Percentiles rank a stretch among this genome's conserved stretches.
Evolutionary conservation across 441 rosid genomes (phyloP).

Genomic region (Eruca vesicaria): DNA sequence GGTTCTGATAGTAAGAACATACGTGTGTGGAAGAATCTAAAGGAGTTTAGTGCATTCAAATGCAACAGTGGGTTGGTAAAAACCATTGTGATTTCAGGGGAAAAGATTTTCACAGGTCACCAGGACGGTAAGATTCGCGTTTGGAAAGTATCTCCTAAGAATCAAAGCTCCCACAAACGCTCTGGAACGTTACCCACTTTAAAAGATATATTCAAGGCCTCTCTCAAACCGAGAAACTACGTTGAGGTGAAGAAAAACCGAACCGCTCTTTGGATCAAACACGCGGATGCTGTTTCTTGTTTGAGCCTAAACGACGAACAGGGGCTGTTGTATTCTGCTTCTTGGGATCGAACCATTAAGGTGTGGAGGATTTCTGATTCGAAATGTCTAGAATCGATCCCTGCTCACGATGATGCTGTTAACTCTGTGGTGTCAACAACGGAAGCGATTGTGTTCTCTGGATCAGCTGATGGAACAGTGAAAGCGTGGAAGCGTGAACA

Average conservation of each 20-base stretch:
- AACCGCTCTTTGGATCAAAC: constrained; percentile 81
- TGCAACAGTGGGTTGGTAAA: constrained; percentile 90
- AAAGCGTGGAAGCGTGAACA: constrained; percentile 77
- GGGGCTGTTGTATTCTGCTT: constrained; percentile 76
- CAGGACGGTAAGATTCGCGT: constrained; percentile 92
- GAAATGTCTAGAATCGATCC: constrained; percentile 72
- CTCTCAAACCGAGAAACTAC: constrained; percentile 80
- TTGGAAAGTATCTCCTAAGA: constrained; percentile 71
- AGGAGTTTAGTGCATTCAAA: constrained; percentile 78
- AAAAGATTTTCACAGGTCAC: constrained; percentile 83
- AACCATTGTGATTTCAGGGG: constrained; percentile 69
- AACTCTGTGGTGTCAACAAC: constrained; percentile 61
- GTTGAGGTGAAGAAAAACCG: constrained; percentile 69
- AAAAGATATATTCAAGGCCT: constrained; percentile 80
- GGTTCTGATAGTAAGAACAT: constrained; percentile 94
- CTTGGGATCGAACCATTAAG: constrained; percentile 89
- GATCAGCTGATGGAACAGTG: constrained; percentile 90
- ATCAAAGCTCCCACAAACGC: constrained; percentile 58
- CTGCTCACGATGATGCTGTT: constrained; percentile 84
- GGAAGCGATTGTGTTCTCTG: constrained; percentile 61
- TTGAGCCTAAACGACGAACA: constrained; percentile 63
- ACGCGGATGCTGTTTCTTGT: constrained; percentile 85
- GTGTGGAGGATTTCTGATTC: constrained; percentile 89
- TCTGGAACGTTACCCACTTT: constrained; percentile 80
- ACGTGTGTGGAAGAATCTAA: constrained; percentile 86